phyloP scores from a whole-genome alignment of 257 asterid genomes.

The Primulina tabacum region DNA sequence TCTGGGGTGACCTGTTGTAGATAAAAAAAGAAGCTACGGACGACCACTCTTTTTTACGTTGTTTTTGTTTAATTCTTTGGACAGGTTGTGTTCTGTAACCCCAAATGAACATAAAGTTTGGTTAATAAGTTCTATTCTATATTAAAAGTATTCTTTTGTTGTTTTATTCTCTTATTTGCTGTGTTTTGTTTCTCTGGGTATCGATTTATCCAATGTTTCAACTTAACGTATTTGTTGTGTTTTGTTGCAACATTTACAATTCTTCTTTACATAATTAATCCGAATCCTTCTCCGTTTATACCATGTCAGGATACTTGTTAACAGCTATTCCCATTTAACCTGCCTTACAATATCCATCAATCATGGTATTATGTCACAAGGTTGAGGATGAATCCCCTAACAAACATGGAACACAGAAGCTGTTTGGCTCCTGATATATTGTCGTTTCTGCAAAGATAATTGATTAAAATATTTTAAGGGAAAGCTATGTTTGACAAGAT shows the following conservation, averaged over 20 bases:
- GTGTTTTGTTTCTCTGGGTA: not conserved
- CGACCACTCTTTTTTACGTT: conserved; percentile 16
- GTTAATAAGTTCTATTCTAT: not conserved
- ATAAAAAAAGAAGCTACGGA: conserved; percentile 36
- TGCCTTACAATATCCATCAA: conserved; percentile 45
- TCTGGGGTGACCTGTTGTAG: conserved; percentile 53
- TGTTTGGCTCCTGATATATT: conserved; percentile 50
- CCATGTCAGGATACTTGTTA: conserved; percentile 47
- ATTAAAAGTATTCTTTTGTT: too few species aligned
- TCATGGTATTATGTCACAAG: conserved; percentile 56
- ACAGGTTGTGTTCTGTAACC: conserved; percentile 49
- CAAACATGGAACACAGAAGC: conserved; percentile 61
- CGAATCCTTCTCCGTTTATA: conserved; percentile 43
- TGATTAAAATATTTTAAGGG: conserved; percentile 54
- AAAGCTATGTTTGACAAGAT: conserved; percentile 43
- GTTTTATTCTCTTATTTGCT: not conserved
- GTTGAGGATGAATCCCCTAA: conserved; percentile 70
- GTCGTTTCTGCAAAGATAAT: conserved; percentile 48
- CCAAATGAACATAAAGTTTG: conserved; percentile 29
- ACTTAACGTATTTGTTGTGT: too few species aligned
- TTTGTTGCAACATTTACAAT: conserved; percentile 32
- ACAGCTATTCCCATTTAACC: conserved; percentile 41
- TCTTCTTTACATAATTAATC: conserved; percentile 63
- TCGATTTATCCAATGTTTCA: too few species aligned
- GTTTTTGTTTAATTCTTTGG: conserved; percentile 61